These are phyloP conservation scores for Phytophthora agathidicida DNA, from an alignment of 352 stramenopile species.

Conservation along the genomic window DNA sequence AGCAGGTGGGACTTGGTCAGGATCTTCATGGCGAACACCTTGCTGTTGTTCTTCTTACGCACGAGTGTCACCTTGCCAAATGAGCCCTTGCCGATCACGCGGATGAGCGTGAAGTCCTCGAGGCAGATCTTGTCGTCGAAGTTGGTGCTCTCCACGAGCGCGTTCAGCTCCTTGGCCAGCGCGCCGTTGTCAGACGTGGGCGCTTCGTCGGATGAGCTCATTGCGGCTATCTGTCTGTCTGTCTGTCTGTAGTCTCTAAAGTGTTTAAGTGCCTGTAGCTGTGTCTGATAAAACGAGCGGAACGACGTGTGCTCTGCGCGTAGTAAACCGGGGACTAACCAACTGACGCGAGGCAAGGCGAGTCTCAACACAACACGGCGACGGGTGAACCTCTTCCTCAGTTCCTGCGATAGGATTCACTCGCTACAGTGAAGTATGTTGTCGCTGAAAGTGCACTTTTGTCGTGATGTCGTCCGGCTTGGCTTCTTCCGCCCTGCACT, in stretches of 20 bases:
- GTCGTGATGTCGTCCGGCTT: slow-evolving; percentile 28
- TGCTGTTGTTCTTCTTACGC: slow-evolving; percentile 89
- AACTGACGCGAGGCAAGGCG: slow-evolving; percentile 1
- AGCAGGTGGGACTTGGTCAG: slow-evolving; percentile 93
- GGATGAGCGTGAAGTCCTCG: slow-evolving; percentile 91
- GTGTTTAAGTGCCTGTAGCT: too few relatives aligned
- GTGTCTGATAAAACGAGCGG: slow-evolving; percentile 22
- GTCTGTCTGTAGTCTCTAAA: not conserved
- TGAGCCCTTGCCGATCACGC: slow-evolving; percentile 89
- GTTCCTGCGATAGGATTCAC: slow-evolving; percentile 4
- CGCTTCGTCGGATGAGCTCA: slow-evolving; percentile 63
- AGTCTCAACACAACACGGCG: slow-evolving; percentile 27
- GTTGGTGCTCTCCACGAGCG: slow-evolving; percentile 74
- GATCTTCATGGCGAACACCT: slow-evolving; percentile 93
- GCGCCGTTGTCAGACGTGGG: slow-evolving; percentile 35
- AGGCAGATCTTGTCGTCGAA: slow-evolving; percentile 90
- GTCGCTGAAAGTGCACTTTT: slow-evolving; percentile 21
- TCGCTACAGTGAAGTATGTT: too few relatives aligned
- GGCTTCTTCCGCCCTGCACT: slow-evolving; percentile 33
- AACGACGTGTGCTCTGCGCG: slow-evolving; percentile 12
- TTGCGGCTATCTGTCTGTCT: slow-evolving; percentile 21
- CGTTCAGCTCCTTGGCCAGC: slow-evolving; percentile 65
- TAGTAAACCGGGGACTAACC: slow-evolving; percentile 18
- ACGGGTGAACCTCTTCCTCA: too few relatives aligned
- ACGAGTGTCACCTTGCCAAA: slow-evolving; percentile 91